phyloP scores from a whole-genome alignment of 208 protist genomes.

The Trypanosoma mega region DNA sequence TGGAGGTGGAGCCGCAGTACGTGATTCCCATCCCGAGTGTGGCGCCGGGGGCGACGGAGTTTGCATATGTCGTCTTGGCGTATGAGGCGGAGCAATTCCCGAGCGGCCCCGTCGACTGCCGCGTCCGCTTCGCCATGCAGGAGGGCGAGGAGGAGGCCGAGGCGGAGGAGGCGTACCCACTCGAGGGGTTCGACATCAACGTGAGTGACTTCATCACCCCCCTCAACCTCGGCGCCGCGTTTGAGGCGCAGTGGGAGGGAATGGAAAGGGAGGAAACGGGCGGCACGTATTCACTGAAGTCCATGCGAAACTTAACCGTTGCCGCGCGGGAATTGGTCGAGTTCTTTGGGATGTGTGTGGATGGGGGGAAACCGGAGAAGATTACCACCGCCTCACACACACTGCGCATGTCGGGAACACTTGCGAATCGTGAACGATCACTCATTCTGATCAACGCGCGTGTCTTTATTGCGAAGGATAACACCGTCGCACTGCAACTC shows the following conservation, averaged over 20 bases:
- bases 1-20: slow-evolving; percentile 83
- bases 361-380: slow-evolving; percentile 68
- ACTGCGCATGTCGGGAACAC: slow-evolving; percentile 71
- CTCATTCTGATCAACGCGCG: slow-evolving; percentile 72
- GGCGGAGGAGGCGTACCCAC: slow-evolving; percentile 77
- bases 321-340: slow-evolving; percentile 75
- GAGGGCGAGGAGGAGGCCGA: slow-evolving; percentile 34
- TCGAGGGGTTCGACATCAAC: slow-evolving; percentile 85
- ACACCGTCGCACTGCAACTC: slow-evolving; percentile 73
- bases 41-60: slow-evolving; percentile 52
- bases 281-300: slow-evolving; percentile 78
- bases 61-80: slow-evolving; percentile 70
- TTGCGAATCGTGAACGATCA: slow-evolving; percentile 56
- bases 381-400: slow-evolving; percentile 72
- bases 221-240: slow-evolving; percentile 47
- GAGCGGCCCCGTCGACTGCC: slow-evolving; percentile 55
- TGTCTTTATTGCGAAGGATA: slow-evolving; percentile 76
- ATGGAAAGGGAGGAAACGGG: slow-evolving; percentile 62
- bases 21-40: slow-evolving; percentile 68
- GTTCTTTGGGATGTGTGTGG: slow-evolving; percentile 87
- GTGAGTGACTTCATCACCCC: slow-evolving; percentile 81
- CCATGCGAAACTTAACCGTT: slow-evolving; percentile 84
- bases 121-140: slow-evolving; percentile 73
- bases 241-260: slow-evolving; percentile 44
- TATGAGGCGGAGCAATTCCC: slow-evolving; percentile 70